Conservation (phyloP, 2,329 filamentous ascomycete species). For the Sclerotinia sclerotiorum region DNA sequence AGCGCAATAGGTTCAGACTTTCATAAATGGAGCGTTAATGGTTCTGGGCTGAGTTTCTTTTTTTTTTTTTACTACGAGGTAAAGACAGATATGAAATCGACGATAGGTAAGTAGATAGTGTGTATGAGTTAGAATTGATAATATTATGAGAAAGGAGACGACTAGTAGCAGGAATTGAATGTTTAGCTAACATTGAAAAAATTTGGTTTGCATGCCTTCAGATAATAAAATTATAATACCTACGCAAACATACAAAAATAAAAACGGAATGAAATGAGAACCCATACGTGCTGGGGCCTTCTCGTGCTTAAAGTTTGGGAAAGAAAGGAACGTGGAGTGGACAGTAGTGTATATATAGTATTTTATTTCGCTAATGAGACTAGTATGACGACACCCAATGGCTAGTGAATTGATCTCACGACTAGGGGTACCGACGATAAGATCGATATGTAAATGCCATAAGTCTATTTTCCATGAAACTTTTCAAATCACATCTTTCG, state of each 20-base stretch:
- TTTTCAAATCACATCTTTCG: too few relatives aligned
- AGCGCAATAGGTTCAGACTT: too few relatives aligned
- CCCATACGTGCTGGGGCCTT: neutral
- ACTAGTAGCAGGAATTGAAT: neutral
- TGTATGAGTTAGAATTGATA: neutral
- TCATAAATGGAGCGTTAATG: too few relatives aligned
- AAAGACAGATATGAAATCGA: neutral
- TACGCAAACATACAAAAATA: too few relatives aligned
- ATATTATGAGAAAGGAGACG: neutral
- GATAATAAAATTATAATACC: neutral
- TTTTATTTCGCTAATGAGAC: neutral
- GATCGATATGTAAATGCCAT: too few relatives aligned
- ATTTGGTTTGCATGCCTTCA: neutral
- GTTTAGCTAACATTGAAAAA: accelerated
- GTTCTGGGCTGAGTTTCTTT: neutral
- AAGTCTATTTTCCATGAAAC: neutral
- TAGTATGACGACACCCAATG: too few relatives aligned
- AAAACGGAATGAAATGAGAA: neutral
- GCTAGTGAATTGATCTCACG: too few relatives aligned
- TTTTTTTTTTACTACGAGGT: neutral
- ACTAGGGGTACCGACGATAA: too few relatives aligned
- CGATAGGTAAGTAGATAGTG: neutral
- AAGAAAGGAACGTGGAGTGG: neutral
- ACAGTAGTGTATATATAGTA: neutral
- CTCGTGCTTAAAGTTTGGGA: neutral